Percentiles rank a stretch among this genome's conserved stretches.
Conservation (phyloP, 768 basidiomycete genomes). For the Phlebiopsis gigantea region DNA sequence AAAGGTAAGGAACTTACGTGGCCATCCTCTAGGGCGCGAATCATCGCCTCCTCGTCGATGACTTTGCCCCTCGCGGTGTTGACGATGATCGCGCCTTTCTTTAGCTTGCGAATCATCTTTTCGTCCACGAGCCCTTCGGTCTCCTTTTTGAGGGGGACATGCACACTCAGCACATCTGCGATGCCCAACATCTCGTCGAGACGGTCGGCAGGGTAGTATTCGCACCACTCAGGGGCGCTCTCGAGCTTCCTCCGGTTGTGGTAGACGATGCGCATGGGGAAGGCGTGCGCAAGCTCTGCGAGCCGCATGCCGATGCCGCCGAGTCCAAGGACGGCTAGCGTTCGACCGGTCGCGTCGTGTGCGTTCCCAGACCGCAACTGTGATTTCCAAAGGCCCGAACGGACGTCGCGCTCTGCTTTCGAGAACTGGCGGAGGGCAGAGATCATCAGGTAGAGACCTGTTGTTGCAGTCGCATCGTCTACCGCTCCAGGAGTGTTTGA, state of each 20-base stretch:
- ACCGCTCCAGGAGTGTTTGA: constrained; percentile 90
- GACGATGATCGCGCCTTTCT: constrained; percentile 70
- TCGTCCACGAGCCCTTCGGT: constrained; percentile 74
- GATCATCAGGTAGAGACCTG: constrained; percentile 77
- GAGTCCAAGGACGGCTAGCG: constrained; percentile 68
- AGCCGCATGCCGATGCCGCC: constrained; percentile 75
- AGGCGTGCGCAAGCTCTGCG: constrained; percentile 66
- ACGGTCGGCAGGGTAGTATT: constrained; percentile 62
- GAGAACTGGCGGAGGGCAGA: constrained; percentile 73
- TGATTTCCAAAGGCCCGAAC: constrained; percentile 56
- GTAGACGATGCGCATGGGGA: constrained; percentile 89
- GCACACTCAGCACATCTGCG: constrained; percentile 83
- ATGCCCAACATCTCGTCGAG: constrained; percentile 56
- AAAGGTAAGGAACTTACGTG: constrained; percentile 54
- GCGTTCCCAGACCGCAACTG: constrained; percentile 38
- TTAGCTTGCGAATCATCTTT: constrained; percentile 69
- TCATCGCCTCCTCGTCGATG: constrained; percentile 82
- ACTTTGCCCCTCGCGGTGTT: constrained; percentile 89
- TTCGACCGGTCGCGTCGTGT: constrained; percentile 63
- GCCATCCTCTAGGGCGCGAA: constrained; percentile 77
- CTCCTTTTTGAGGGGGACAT: constrained; percentile 71
- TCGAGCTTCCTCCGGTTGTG: constrained; percentile 55
- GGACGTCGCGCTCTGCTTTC: constrained; percentile 50
- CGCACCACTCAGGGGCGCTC: constrained; percentile 64
- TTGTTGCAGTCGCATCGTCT: constrained; percentile 87